phyloP scores from a whole-genome alignment of 768 basidiomycete species.

The Candolleomyces eurysporus region DNA sequence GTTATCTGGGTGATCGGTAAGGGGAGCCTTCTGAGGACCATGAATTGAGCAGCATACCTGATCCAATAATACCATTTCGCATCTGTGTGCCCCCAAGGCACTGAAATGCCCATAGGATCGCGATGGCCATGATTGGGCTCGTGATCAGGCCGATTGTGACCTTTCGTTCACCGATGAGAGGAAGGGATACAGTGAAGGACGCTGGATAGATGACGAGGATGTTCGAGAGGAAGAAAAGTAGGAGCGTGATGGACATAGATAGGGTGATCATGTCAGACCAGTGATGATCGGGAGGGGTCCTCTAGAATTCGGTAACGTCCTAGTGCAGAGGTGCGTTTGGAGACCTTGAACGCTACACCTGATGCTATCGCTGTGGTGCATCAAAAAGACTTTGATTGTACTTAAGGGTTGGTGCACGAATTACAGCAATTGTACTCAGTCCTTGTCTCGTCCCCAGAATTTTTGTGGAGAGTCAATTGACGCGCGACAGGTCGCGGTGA shows the following conservation, averaged over 20 bases:
- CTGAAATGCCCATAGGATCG: constrained; percentile 53
- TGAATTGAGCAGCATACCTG: constrained; percentile 8
- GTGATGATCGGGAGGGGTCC: too few relatives aligned
- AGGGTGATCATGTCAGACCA: neutral
- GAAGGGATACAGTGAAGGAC: constrained; percentile 29
- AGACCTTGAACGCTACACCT: too few relatives aligned
- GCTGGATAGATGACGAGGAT: constrained; percentile 50
- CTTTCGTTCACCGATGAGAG: constrained; percentile 26
- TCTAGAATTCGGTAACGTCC: too few relatives aligned
- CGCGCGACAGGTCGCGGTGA: too few relatives aligned
- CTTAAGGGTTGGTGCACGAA: too few relatives aligned
- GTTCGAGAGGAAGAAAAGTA: constrained; percentile 53
- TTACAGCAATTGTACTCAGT: too few relatives aligned
- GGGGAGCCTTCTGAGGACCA: neutral
- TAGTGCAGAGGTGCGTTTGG: too few relatives aligned
- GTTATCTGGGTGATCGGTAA: constrained; percentile 30
- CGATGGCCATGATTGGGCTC: constrained; percentile 51
- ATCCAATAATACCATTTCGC: constrained; percentile 66
- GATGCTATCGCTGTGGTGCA: too few relatives aligned
- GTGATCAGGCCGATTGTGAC: constrained; percentile 47
- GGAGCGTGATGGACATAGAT: constrained; percentile 44
- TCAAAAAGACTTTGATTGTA: too few relatives aligned
- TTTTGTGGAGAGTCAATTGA: too few relatives aligned
- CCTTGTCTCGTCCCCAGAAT: too few relatives aligned
- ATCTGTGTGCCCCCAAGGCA: constrained; percentile 52